Base-by-base conservation (phyloP, 2,329 filamentous ascomycete genomes). In the Fusarium sp. region DNA sequence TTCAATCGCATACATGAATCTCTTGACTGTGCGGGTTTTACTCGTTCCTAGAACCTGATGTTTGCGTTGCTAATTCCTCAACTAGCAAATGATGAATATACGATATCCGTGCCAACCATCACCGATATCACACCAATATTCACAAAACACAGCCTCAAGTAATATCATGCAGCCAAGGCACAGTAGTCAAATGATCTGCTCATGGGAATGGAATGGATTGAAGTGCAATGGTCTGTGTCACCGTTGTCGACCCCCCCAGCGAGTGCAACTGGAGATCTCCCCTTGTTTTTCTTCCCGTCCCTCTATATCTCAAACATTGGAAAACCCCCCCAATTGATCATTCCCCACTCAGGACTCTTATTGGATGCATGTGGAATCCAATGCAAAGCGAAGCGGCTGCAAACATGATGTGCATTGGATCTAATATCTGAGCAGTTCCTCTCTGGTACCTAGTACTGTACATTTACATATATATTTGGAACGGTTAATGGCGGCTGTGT, bases 341-440 rank as follows among this genome's bases (percentile, higher is more conserved):
- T 33, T 19, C 11, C n/a, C 31, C 28, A 22, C 36, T 22, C 17
- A 33, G 22, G 3, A 22, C 33, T 43, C 22, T 19, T 14, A 45
- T 50, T 50, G 57, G 51, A 57, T 64, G 62, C 61, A 66, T 69
- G 28, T 42, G 49, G 57, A 47, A 47, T 55, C 28, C 46, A 57
- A 64, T 61, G 70, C 66, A 63, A 62, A 58, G 57, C 55, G 22
- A 59, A 57, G 45, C 36, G 46, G 59, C 65, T 70, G 62, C 67
- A 71, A 66, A 70, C 65, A 65, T 70, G 65, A 61, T 72, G 54
- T 62, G 72, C 72, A 73, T 71, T 57, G 40, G 22, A 63, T 44
- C 50, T 58, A 36, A 19, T 43, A 33, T 34, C 36, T 42, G 40
- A 44, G 63, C 51, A 53, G 53, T 44, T 36, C 31, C 39, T 34